Evolutionary conservation across 768 basidiomycete genomes (phyloP).

Genomic region (Leucocoprinus leucothites): DNA sequence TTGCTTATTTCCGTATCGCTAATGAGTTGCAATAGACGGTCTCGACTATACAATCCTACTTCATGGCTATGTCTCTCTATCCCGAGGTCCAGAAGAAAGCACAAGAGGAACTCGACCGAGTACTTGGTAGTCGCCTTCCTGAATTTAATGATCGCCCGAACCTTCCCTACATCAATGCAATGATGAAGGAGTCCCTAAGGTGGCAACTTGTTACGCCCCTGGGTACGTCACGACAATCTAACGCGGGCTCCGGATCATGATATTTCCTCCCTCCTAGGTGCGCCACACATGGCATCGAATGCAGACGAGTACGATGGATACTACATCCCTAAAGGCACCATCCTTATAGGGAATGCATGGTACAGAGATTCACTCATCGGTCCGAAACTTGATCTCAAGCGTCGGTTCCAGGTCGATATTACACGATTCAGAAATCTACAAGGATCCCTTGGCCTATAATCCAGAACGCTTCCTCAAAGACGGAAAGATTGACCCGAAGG

Average conservation of each 20-base stretch:
- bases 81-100: slow-evolving; percentile 22
- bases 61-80: slow-evolving; percentile 18
- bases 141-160: slow-evolving; percentile 18
- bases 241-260: too few relatives aligned
- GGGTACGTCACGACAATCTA: too few relatives aligned
- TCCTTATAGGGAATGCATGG: slow-evolving; percentile 16
- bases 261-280: not conserved
- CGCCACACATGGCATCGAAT: not conserved
- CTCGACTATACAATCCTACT: slow-evolving; percentile 14
- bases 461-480: slow-evolving; percentile 37
- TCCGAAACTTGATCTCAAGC: too few relatives aligned
- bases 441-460: slow-evolving; percentile 35
- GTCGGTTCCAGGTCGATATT: slow-evolving; percentile 7
- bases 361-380: not conserved
- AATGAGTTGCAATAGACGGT: slow-evolving; percentile 2
- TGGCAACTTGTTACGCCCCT: slow-evolving; percentile 19
- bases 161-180: slow-evolving; percentile 22
- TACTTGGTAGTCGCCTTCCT: slow-evolving; percentile 29
- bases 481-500: slow-evolving; percentile 15
- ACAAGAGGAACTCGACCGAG: slow-evolving; percentile 34
- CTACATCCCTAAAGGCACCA: slow-evolving; percentile 16
- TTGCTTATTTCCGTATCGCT: not conserved
- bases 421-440: slow-evolving; percentile 36
- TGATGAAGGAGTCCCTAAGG: slow-evolving; percentile 22
- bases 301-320: slow-evolving; percentile 15